Evolutionary conservation across 345 rosid species (phyloP).

Genomic region (Mangifera indica): DNA sequence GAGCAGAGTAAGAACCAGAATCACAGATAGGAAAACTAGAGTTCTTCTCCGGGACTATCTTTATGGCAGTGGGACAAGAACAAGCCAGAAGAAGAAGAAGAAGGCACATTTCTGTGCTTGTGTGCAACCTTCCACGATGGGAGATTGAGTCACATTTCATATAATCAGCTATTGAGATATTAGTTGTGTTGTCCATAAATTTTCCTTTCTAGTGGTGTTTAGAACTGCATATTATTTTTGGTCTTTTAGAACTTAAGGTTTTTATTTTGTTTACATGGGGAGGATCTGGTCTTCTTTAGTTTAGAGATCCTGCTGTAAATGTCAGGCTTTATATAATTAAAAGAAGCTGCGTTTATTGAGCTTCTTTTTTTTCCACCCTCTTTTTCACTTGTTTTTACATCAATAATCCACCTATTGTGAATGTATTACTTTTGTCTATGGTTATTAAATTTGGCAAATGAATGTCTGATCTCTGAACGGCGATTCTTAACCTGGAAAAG

Average conservation of each 20-base stretch:
- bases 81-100: slow-evolving; percentile 44
- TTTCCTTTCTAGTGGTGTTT: slow-evolving; percentile 18
- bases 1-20: slow-evolving; percentile 47
- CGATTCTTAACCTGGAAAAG: too few species aligned
- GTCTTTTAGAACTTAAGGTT: not conserved
- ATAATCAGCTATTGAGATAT: slow-evolving; percentile 12
- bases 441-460: too few species aligned
- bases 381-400: not conserved
- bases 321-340: slow-evolving; percentile 20
- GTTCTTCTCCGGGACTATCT: slow-evolving; percentile 80
- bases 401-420: not conserved
- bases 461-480: too few species aligned
- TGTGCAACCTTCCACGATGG: slow-evolving; percentile 61
- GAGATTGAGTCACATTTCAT: slow-evolving; percentile 38
- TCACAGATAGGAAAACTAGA: slow-evolving; percentile 49
- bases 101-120: slow-evolving; percentile 71
- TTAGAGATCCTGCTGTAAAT: slow-evolving; percentile 35
- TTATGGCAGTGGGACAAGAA: slow-evolving; percentile 62
- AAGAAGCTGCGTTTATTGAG: slow-evolving; percentile 28
- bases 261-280: slow-evolving; percentile 18
- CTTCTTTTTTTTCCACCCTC: slow-evolving; percentile 4
- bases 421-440: not conserved
- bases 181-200: slow-evolving; percentile 34
- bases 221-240: slow-evolving; percentile 10
- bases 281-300: slow-evolving; percentile 18